phyloP scores from a whole-genome alignment of 495 filamentous ascomycete species.

The Trypethelium eluteriae region DNA sequence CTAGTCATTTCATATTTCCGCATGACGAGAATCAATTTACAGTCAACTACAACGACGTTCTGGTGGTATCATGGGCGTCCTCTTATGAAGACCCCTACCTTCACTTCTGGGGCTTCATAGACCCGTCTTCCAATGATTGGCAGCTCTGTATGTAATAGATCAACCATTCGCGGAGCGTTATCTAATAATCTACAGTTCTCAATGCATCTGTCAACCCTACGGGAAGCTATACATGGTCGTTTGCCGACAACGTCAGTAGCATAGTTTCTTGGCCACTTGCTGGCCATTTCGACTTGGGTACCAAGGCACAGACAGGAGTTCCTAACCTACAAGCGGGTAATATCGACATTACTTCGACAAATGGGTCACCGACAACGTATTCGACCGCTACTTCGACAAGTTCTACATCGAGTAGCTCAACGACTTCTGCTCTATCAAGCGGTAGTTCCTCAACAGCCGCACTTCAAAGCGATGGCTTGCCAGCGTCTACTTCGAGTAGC shows the following conservation, averaged over 20 bases:
- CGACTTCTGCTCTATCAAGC: not conserved
- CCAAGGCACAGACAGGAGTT: not conserved
- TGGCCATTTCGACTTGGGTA: conserved; percentile 1
- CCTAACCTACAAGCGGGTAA: not conserved
- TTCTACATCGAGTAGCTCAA: not conserved
- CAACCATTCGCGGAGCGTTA: not conserved
- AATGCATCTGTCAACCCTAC: not conserved
- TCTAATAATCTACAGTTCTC: not conserved
- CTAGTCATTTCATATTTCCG: conserved; percentile 1
- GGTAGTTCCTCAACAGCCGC: not conserved
- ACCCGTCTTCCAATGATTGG: not conserved
- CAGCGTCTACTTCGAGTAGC: not conserved
- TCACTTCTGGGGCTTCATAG: not conserved
- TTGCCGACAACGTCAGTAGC: not conserved
- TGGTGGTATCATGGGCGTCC: not conserved
- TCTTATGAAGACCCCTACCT: not conserved
- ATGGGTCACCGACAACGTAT: not conserved
- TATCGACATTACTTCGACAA: conserved; percentile 6
- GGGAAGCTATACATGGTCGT: not conserved
- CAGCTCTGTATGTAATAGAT: not conserved
- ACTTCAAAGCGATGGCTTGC: too few relatives aligned
- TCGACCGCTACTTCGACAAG: not conserved
- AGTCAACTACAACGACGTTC: not conserved
- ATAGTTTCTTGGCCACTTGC: conserved; percentile 8
- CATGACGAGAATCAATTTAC: not conserved